Conservation (phyloP, 2,329 filamentous ascomycete species). For the Fusarium citri region DNA sequence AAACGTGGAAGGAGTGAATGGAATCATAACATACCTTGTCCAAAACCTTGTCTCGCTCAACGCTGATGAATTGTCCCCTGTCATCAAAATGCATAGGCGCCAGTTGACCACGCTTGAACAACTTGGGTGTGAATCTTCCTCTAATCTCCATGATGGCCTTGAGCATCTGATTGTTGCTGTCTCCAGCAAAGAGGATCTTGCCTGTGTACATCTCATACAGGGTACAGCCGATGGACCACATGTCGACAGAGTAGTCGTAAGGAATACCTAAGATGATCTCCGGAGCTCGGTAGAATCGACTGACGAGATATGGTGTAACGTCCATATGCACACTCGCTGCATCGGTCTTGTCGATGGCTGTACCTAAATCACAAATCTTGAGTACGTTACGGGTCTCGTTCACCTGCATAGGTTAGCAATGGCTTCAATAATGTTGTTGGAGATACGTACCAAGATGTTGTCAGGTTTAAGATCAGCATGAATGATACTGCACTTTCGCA, state of each 20-base stretch:
- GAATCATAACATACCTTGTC: conserved; percentile 72
- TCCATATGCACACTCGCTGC: conserved; percentile 78
- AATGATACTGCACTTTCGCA: conserved; percentile 92
- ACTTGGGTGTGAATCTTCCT: conserved; percentile 89
- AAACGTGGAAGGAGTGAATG: conserved; percentile 32
- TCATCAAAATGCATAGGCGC: conserved; percentile 86
- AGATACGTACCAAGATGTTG: conserved; percentile 80
- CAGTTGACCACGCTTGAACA: conserved; percentile 85
- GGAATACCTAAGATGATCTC: conserved; percentile 98
- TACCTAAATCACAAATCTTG: conserved; percentile 96
- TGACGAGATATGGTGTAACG: conserved; percentile 94
- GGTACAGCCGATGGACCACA: conserved; percentile 98
- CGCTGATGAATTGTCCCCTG: conserved; percentile 82
- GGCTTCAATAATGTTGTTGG: not conserved
- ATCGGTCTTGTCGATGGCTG: conserved; percentile 91
- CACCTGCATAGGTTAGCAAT: conserved; percentile 59
- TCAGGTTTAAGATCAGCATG: conserved; percentile 98
- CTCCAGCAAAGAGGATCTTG: conserved; percentile 94
- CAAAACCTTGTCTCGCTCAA: conserved; percentile 88
- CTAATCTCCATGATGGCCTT: conserved; percentile 95
- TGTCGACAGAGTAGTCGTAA: conserved; percentile 93
- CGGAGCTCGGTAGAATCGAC: conserved; percentile 95
- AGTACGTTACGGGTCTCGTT: conserved; percentile 85
- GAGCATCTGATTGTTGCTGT: conserved; percentile 98
- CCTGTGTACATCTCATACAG: conserved; percentile 97